Evolutionary conservation across 768 basidiomycete species (phyloP).

Genomic region (Suillus luteus): DNA sequence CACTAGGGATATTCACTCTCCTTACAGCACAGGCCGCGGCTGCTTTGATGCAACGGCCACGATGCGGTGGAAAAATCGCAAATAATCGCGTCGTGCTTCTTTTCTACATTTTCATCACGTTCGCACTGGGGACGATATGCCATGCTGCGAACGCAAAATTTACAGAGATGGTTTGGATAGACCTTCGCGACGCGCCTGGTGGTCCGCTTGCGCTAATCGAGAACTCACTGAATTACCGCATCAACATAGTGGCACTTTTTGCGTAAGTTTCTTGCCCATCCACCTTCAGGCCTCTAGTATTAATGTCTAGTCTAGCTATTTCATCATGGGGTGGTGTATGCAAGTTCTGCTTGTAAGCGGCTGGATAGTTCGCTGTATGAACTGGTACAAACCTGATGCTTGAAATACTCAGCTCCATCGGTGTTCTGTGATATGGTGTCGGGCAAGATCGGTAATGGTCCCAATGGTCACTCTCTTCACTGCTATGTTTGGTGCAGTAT

Average conservation of each 20-base stretch:
- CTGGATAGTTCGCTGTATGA: neutral
- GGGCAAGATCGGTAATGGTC: slow-evolving; percentile 17
- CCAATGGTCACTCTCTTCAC: slow-evolving; percentile 20
- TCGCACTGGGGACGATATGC: slow-evolving; percentile 29
- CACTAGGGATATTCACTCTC: slow-evolving; percentile 25
- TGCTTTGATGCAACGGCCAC: slow-evolving; percentile 14
- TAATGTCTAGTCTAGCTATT: slow-evolving; percentile 23
- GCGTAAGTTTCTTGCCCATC: slow-evolving; percentile 15
- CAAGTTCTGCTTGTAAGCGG: slow-evolving; percentile 24
- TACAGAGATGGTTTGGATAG: slow-evolving; percentile 36
- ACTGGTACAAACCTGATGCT: neutral
- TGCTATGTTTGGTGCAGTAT: slow-evolving; percentile 18
- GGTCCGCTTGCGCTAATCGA: slow-evolving; percentile 20
- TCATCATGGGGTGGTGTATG: slow-evolving; percentile 35
- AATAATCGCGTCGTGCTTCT: slow-evolving; percentile 17
- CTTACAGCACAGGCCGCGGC: slow-evolving; percentile 23
- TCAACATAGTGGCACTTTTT: slow-evolving; percentile 26
- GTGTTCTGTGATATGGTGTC: slow-evolving; percentile 21
- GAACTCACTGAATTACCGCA: slow-evolving; percentile 16
- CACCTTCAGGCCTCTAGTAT: neutral
- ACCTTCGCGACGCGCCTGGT: slow-evolving; percentile 25
- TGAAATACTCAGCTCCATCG: slow-evolving; percentile 10
- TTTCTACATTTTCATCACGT: slow-evolving; percentile 28
- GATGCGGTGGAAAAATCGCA: neutral
- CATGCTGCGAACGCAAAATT: slow-evolving; percentile 30